Base-by-base conservation (phyloP, 2,329 filamentous ascomycete genomes). In the Graphilbum fragrans region DNA sequence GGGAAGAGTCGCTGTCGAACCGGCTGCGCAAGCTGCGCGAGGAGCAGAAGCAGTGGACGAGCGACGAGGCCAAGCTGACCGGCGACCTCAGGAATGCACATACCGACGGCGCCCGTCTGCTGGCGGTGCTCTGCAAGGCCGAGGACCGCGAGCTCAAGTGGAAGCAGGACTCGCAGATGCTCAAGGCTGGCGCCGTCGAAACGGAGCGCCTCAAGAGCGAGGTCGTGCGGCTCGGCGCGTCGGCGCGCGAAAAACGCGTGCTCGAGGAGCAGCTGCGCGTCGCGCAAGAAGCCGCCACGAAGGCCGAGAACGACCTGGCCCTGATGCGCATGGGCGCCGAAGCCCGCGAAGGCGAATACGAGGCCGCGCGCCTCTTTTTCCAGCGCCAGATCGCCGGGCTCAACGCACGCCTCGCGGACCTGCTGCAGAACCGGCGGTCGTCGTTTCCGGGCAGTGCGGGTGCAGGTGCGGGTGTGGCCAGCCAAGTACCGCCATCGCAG, bases 1-100 rank as follows among this genome's bases (percentile, higher is more conserved):
- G 82, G 73, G 85, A 90, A 53, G 73, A 69, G 2, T 80, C 86
- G 49, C 65, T 87, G 25, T 75, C 72, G 38, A 67, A 67, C 40
- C 86, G 83, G 57, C 63, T 87, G 35, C 72, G 75, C 47, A 63
- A 64, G 4, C 66, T 86, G 33, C 72, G 78, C 38, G 82, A 86
- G 44, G 81, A 86, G 45, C 77, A 80, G 47, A 84, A 79, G 58
- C 70, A 67, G 46, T 80, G 74, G 66, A 70, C 66, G 21, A 58
- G 58, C 1, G 77, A 82, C 46, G 67, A 74, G 35, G 70, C 74
- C 21, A 57, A 61, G 8, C 58, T 85, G 6, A 68, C 69, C 29
- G 65, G 66, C 16, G 77, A 82, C 43, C 59, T 87, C 3, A 65
- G 72, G 23, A 67, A 64, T 31, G 69, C 71, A 1, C 70, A 66